Evolutionary conservation across 177 flowering plant species (phyloP), one percentile per base, ranked within the genome.

Genomic region (Vitis hybrid): DNA sequence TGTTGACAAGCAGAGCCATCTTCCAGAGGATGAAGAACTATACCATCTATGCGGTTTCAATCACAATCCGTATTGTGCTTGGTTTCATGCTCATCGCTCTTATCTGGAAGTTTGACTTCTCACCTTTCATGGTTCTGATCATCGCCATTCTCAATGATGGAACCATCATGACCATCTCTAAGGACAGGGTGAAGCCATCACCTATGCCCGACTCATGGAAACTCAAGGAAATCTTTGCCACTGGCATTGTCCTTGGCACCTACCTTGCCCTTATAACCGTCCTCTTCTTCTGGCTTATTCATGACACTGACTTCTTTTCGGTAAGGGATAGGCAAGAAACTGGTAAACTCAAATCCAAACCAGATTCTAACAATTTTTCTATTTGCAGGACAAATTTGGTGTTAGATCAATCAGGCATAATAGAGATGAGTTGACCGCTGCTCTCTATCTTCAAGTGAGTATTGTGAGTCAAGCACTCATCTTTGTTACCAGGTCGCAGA

Each of bases 1-100:
- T 91, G 18, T 68, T 92, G 76, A 92, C 97, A 9, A 92, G 97
- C 79, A 81, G 97, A 57, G 89, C 97, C 71, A 92, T 92, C 75
- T 91, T 91, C 87, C 97, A 91, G 70, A 89, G 97, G 77, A 91
- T 91, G 94, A 91, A 91, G 79, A 91, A 91, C 82, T 91, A 91
- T 77, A 91, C 97, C 48, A 93, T 93, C 76, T 93, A 93, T 70
- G 98, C 97, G 9, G 98, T 93, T n/a, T 90, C 98, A 26, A 93
- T 93, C 79, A 93, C 98, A 9, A 93, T 93, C 74, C 89, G 96
- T 70, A 90, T 92, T 13, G 97, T 92, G 33, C 20, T 92, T 51
- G 96, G 94, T 3, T 91, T 92, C 85, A 68, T 92, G 85, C 87
- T 92, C 50, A 77, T 92, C 20, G 89, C 91, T 29, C 86, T 92